phyloP scores from a whole-genome alignment of 148 eudicot species.

The Chenopodium quinoa region DNA sequence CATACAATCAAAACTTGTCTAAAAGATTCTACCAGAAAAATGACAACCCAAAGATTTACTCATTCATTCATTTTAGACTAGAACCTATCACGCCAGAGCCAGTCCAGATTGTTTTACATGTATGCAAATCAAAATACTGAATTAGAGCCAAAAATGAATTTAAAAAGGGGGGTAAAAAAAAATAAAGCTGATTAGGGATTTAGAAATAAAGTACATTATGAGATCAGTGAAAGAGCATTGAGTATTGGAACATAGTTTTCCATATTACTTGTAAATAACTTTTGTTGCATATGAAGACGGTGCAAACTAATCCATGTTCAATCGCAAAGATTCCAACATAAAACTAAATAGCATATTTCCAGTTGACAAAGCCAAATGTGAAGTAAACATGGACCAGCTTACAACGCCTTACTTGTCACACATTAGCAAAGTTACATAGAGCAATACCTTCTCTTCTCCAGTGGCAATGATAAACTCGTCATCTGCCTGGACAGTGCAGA shows the following conservation, averaged over 20 bases:
- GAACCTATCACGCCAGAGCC: not conserved
- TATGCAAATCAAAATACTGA: not conserved
- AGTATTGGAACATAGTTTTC: not conserved
- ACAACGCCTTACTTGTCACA: not conserved
- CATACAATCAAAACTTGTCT: not conserved
- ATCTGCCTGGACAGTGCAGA: constrained; percentile 63
- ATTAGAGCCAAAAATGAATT: not conserved
- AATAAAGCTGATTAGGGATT: not conserved
- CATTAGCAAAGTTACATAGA: not conserved
- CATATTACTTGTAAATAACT: not conserved
- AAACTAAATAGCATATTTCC: not conserved
- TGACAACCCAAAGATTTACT: not conserved
- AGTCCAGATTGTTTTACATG: not conserved
- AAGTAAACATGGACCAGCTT: not conserved
- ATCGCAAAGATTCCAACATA: not conserved
- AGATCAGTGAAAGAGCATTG: not conserved
- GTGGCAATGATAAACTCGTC: constrained; percentile 65
- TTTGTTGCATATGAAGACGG: not conserved
- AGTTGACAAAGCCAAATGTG: not conserved
- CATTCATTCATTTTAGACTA: not conserved
- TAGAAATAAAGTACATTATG: not conserved
- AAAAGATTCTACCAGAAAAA: not conserved
- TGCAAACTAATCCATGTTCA: not conserved
- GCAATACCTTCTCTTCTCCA: constrained; percentile 67
- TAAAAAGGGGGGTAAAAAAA: not conserved